Conservation (phyloP, 2,329 filamentous ascomycete species). For the Nothophoma quercina region DNA sequence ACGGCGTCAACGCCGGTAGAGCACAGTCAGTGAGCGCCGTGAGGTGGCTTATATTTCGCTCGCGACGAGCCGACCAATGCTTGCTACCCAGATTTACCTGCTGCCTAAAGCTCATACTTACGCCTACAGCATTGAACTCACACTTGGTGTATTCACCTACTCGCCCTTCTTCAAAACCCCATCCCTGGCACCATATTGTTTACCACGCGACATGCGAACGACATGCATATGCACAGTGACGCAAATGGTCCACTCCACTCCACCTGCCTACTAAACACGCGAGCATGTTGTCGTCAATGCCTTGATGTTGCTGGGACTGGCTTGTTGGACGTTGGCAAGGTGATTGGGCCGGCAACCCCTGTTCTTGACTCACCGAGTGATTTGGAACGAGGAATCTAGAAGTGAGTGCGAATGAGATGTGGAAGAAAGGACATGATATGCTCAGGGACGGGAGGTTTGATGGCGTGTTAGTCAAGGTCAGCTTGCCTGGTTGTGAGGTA, state of each 20-base stretch:
- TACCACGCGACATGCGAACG: constrained; percentile 18
- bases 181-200: constrained; percentile 24
- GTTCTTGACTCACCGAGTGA: constrained; percentile 29
- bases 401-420: constrained; percentile 1
- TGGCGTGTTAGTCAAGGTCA: not conserved
- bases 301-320: constrained; percentile 21
- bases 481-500: not conserved
- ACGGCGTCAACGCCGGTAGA: too few relatives aligned
- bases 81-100: too few relatives aligned
- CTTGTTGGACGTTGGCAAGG: constrained; percentile 20
- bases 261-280: constrained; percentile 2
- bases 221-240: constrained; percentile 30
- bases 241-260: constrained; percentile 25
- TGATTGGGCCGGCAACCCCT: constrained; percentile 28
- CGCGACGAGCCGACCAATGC: not conserved
- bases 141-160: not conserved
- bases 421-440: not conserved
- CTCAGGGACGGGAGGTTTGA: not conserved
- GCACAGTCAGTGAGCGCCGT: too few relatives aligned
- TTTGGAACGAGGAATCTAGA: not conserved
- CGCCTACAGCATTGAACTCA: too few relatives aligned
- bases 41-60: too few relatives aligned
- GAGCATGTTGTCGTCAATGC: constrained; percentile 33
- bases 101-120: too few relatives aligned
- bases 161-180: constrained; percentile 12